Evolutionary conservation across 2,329 filamentous ascomycete species (phyloP), one percentile per base, ranked within the genome.

Genomic region (Fusarium sp.): DNA sequence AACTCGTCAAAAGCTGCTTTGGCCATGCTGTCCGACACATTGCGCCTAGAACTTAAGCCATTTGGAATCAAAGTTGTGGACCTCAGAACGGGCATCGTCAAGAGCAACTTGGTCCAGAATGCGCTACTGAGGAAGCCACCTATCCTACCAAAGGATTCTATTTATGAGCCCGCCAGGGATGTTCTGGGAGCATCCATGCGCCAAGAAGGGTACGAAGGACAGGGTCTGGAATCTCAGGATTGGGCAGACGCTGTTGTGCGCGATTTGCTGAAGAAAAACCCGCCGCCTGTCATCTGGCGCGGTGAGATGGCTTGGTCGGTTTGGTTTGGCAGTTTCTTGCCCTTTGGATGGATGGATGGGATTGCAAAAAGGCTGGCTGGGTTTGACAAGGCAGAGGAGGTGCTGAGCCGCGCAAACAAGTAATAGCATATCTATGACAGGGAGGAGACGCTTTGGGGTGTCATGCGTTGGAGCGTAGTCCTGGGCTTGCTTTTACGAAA

Each of bases 1-100:
- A 78, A 77, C 35, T 67, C 77, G 0, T 77, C 75, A 33, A 80
- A 80, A 45, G 77, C 77, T 0, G 79, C 79, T 1, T 14, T 76
- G 14, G 65, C 66, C 5, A 72, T 63, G 61, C 35, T 80, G 5
- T 75, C 78, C 1, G 77, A 80, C 33, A 75, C 74, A 0, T 62
- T 81, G 31, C 76, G 77, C 1, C 50, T 81, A 0, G 81, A 82
- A 68, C 76, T 81, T 2, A 47, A 62, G 3, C 75, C 79, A 0
- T 77, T 82, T 4, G 75, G 78, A 4, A 65, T 82, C 27, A 70
- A 63, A 9, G 79, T 81, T 8, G 33, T 58, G 2, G 54, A 58
- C 1, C 20, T 58, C 0, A 36, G 33, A 33, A 38, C 33, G 5
- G 54, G 31, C 14, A 18, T 36, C 16, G 54, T 58, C 8, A 22